Conservation (phyloP, 2,329 filamentous ascomycete species). For the Pezicula neosporulosa region DNA sequence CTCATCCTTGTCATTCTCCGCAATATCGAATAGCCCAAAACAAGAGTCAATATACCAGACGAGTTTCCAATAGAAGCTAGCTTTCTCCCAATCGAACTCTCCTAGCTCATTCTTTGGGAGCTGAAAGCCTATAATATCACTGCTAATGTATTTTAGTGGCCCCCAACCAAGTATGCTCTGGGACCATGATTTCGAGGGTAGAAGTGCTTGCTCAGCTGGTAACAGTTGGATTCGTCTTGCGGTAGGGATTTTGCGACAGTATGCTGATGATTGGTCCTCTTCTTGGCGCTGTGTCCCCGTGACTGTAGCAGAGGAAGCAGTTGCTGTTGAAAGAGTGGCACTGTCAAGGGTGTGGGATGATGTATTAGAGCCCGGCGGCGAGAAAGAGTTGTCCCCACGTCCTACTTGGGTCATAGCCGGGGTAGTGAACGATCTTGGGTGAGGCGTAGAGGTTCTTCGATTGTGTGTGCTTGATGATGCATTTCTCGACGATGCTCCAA, state of each 20-base stretch:
- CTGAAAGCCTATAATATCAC: conserved; percentile 68
- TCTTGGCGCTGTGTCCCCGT: conserved; percentile 16
- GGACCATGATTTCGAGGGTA: conserved; percentile 62
- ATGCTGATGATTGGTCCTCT: conserved; percentile 36
- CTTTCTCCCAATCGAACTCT: conserved; percentile 71
- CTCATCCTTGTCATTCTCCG: conserved; percentile 33
- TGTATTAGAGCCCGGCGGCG: conserved; percentile 26
- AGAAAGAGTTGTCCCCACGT: conserved; percentile 21
- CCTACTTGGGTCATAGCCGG: conserved; percentile 23
- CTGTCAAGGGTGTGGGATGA: conserved; percentile 57
- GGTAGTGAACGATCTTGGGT: conserved; percentile 23
- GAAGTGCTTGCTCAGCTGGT: conserved; percentile 66
- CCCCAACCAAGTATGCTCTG: conserved; percentile 64
- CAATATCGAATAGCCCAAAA: conserved; percentile 56
- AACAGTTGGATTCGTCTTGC: conserved; percentile 63
- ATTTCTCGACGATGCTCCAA: conserved; percentile 8
- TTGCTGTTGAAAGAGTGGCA: conserved; percentile 40
- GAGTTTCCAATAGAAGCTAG: conserved; percentile 65
- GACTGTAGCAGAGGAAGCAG: conserved; percentile 23
- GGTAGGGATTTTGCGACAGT: conserved; percentile 61
- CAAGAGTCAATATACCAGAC: conserved; percentile 60
- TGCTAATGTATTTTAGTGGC: conserved; percentile 32
- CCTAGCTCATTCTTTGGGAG: conserved; percentile 71
- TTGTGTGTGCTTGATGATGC: conserved; percentile 7
- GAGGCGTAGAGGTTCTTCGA: conserved; percentile 12